These are phyloP conservation scores for Amphibolis antarctica DNA, from an alignment of 106 monocot species.

Conservation along the genomic window DNA sequence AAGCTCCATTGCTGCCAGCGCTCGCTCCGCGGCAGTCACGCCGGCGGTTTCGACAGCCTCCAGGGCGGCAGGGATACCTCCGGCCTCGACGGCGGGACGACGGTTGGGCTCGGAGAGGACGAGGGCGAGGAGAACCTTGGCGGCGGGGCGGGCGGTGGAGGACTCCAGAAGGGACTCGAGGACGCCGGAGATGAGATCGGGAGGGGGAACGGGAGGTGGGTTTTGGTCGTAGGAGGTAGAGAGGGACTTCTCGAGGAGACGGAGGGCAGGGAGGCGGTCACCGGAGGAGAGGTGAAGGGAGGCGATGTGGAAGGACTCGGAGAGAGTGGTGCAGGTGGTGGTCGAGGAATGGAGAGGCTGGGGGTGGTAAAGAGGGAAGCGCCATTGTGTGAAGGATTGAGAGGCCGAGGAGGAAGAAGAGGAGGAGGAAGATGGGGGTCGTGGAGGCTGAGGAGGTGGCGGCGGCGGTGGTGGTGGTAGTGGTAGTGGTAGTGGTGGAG, in stretches of 20 bases:
- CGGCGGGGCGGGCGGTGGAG: conserved; percentile 42
- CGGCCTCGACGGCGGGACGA: conserved; percentile 45
- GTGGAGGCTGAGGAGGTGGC: background rate
- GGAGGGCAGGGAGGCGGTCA: conserved; percentile 31
- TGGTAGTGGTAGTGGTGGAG: conserved; percentile 3
- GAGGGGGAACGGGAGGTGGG: conserved; percentile 18
- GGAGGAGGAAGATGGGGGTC: conserved; percentile 40
- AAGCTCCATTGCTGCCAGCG: conserved; percentile 57
- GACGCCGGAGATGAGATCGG: conserved; percentile 42
- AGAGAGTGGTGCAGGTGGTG: conserved; percentile 1
- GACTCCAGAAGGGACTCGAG: conserved; percentile 40
- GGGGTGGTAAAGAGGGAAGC: conserved; percentile 62
- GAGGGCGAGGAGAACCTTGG: conserved; percentile 71
- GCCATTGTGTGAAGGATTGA: conserved; percentile 96
- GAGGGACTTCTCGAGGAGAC: conserved; percentile 43
- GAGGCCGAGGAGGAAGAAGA: conserved; percentile 88
- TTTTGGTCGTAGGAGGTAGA: conserved; percentile 8
- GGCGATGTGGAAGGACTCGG: conserved; percentile 11
- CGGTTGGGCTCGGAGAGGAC: conserved; percentile 56
- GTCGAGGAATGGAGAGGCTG: background rate
- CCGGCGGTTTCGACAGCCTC: conserved; percentile 33
- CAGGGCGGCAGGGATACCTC: conserved; percentile 39
- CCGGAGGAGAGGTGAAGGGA: conserved; percentile 45
- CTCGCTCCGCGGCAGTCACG: conserved; percentile 37
- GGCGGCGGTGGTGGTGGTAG: background rate